These are phyloP conservation scores for Boletus tylopilopsis DNA, from an alignment of 768 basidiomycete genomes.

Conservation along the genomic window DNA sequence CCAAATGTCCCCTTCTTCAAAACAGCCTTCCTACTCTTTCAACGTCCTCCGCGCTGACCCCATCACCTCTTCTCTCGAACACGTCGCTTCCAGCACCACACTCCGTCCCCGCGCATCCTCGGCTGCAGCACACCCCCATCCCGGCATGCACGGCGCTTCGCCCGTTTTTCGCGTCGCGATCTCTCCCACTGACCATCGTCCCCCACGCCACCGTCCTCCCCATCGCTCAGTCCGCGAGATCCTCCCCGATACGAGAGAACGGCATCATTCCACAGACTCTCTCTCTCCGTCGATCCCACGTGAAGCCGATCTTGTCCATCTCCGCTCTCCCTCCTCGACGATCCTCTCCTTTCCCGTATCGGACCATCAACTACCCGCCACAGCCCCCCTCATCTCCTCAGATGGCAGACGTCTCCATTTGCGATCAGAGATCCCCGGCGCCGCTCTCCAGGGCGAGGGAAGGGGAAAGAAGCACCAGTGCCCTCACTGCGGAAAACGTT, in stretches of 20 bases:
- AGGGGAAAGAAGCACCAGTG: constrained; percentile 37
- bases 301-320: constrained; percentile 28
- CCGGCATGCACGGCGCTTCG: constrained; percentile 31
- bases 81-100: constrained; percentile 41
- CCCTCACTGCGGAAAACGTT: constrained; percentile 38
- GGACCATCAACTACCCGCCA: constrained; percentile 21
- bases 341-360: constrained; percentile 34
- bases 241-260: constrained; percentile 23
- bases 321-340: constrained; percentile 30
- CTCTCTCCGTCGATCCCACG: constrained; percentile 28
- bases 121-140: constrained; percentile 1
- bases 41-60: constrained; percentile 45
- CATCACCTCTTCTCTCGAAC: constrained; percentile 38
- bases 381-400: constrained; percentile 25
- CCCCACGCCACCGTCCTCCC: constrained; percentile 15
- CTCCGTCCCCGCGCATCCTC: constrained; percentile 31
- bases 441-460: constrained; percentile 28
- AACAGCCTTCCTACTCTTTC: constrained; percentile 34
- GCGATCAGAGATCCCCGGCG: constrained; percentile 27
- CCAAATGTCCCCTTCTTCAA: constrained; percentile 9
- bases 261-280: constrained; percentile 21
- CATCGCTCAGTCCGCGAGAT: constrained; percentile 23
- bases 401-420: constrained; percentile 30
- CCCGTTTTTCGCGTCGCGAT: constrained; percentile 40
- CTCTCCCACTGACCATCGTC: constrained; percentile 16